Evolutionary conservation across 352 stramenopile genomes (phyloP).

Genomic region (Phytopythium kandeliae): DNA sequence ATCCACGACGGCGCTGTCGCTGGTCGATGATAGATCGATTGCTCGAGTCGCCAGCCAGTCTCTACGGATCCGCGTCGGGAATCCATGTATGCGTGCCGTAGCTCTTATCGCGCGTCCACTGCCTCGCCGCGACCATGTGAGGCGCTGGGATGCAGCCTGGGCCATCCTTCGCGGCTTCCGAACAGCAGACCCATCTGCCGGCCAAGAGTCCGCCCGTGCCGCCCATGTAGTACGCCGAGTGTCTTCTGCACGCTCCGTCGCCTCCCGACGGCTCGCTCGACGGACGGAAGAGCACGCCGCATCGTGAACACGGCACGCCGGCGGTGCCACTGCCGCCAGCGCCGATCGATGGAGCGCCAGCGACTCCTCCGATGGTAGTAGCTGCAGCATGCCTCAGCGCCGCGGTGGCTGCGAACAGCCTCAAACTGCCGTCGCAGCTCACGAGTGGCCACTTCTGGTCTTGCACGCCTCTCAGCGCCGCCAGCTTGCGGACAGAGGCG

Average conservation of each 20-base stretch:
- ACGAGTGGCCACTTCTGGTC: slow-evolving; percentile 16
- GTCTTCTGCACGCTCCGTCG: slow-evolving; percentile 27
- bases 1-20: too few relatives aligned
- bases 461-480: slow-evolving; percentile 15
- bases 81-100: slow-evolving; percentile 40
- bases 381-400: slow-evolving; percentile 19
- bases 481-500: slow-evolving; percentile 30
- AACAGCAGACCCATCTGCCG: slow-evolving; percentile 46
- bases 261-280: slow-evolving; percentile 12
- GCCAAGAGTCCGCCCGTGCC: slow-evolving; percentile 22
- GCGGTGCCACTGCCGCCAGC: not conserved
- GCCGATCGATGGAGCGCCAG: too few relatives aligned
- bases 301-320: slow-evolving; percentile 29
- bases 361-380: not conserved
- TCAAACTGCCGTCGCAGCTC: slow-evolving; percentile 31
- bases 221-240: slow-evolving; percentile 47
- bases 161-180: slow-evolving; percentile 25
- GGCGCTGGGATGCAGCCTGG: slow-evolving; percentile 23
- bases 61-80: slow-evolving; percentile 6
- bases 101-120: slow-evolving; percentile 24
- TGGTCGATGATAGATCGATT: too few relatives aligned
- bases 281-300: slow-evolving; percentile 21
- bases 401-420: slow-evolving; percentile 34
- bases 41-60: too few relatives aligned
- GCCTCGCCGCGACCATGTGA: slow-evolving; percentile 22